Conservation (phyloP, 2,329 filamentous ascomycete species). For the Chaetomium strumarium region DNA sequence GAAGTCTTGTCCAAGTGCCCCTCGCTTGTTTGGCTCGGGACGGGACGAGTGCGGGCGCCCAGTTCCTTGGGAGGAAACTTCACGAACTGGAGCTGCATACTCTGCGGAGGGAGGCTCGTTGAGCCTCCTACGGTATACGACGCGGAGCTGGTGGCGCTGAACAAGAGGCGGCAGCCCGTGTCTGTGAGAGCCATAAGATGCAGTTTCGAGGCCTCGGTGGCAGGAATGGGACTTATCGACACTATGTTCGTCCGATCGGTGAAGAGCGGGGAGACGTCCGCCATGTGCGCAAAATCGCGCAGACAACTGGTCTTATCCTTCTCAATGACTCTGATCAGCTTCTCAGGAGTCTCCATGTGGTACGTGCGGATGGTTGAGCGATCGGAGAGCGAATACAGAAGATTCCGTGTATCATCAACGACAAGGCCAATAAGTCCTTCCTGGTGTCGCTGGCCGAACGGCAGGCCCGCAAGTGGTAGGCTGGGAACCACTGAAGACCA, state of each 20-base stretch:
- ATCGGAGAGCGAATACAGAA: constrained; percentile 87
- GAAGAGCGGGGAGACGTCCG: constrained; percentile 65
- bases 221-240: constrained; percentile 78
- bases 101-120: constrained; percentile 64
- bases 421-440: constrained; percentile 74
- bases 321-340: constrained; percentile 58
- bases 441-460: constrained; percentile 37
- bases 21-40: constrained; percentile 31
- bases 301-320: constrained; percentile 57
- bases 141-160: constrained; percentile 79
- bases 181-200: constrained; percentile 87
- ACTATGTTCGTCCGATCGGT: constrained; percentile 67
- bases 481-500: constrained; percentile 60
- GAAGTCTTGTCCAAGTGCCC: constrained; percentile 43
- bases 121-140: constrained; percentile 58
- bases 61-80: constrained; percentile 71
- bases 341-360: constrained; percentile 65
- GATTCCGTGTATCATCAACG: constrained; percentile 79
- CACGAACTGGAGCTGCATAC: constrained; percentile 97
- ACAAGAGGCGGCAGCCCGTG: constrained; percentile 84
- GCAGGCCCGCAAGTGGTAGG: constrained; percentile 39
- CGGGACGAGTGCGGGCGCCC: constrained; percentile 12
- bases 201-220: constrained; percentile 71
- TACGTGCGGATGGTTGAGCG: constrained; percentile 87
- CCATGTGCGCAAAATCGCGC: constrained; percentile 79